Evolutionary conservation across 2,329 filamentous ascomycete species (phyloP), one percentile per base, ranked within the genome.

Genomic region (Neofusicoccum sp.): DNA sequence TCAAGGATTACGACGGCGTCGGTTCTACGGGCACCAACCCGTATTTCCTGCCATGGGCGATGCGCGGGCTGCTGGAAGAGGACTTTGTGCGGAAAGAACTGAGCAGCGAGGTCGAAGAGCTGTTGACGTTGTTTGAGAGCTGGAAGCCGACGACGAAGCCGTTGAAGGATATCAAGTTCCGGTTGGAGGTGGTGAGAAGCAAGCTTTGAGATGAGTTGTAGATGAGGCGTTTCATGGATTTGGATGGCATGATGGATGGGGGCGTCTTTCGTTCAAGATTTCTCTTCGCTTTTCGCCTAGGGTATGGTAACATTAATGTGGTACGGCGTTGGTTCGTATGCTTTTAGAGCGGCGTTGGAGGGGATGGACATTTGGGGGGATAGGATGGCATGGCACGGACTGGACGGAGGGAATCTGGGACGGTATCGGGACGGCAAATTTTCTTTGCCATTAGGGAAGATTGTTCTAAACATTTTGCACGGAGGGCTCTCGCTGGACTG

Each of bases 121-220:
- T 99, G 54, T 79, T 99, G n/a, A 81, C 80, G 62, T 87, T 96
- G 73, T 99, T 98, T 74, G 93, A 98, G 72, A 86, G 90, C 58
- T 99, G 95, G 95, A 93, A 89, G 70, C 95, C 95, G 0, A 83
- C 81, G 0, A 96, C 88, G 6, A 99, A 98, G 78, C 90, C 90
- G 44, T 77, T 99, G 61, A 96, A 95, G 77, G 95, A 99, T 75
- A 93, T 99, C 48, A 96, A 96, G 75, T 98, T 96, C 75, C 83
- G 95, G 63, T 80, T 99, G 20, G 95, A 98, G 77, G 93, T 89
- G 2, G 90, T 99, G 45, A 84, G 91, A 69, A 96, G 91, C 49
- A 96, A 92, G 76, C 78, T 97, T 9, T 86, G 41, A 54, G 44
- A 44, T n/a, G 16, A 14, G 26, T 26, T 45, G n/a, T 6, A 20